Evolutionary conservation across 2,329 filamentous ascomycete species (phyloP).

Genomic region (Fusarium coicis): DNA sequence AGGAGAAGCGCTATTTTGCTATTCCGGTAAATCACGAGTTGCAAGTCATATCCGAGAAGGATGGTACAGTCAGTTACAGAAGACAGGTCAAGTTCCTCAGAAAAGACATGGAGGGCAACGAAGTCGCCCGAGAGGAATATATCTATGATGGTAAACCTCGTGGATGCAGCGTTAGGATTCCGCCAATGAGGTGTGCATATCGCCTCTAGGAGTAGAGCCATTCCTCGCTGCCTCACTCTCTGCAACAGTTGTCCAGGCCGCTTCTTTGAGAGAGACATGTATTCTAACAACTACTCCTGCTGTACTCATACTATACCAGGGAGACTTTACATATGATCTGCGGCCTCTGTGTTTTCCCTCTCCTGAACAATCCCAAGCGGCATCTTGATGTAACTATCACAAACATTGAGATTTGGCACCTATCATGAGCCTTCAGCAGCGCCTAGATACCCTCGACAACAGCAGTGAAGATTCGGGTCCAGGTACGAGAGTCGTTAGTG

Average conservation of each 20-base stretch:
- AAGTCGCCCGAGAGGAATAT: background rate
- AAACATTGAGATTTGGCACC: background rate
- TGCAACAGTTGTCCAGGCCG: no score
- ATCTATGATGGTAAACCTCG: slow-evolving; percentile 5
- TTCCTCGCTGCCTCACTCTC: no score
- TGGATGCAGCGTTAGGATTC: background rate
- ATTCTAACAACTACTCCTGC: rapidly evolving
- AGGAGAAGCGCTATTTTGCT: background rate
- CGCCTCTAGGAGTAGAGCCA: background rate
- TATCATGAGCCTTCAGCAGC: background rate
- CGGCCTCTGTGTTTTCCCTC: background rate
- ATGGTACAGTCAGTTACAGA: background rate
- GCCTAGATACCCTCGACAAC: rapidly evolving
- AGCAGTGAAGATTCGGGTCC: rapidly evolving
- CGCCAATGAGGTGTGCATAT: slow-evolving; percentile 10
- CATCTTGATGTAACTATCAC: background rate
- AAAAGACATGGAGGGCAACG: background rate
- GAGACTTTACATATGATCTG: background rate
- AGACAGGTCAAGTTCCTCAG: background rate
- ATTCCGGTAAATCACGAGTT: slow-evolving; percentile 8
- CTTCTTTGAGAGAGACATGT: background rate
- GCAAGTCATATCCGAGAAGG: background rate
- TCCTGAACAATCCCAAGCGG: background rate
- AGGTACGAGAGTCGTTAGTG: rapidly evolving
- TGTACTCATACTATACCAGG: rapidly evolving